phyloP scores from a whole-genome alignment of 352 stramenopile species.

The Thraustochytrium striatum region DNA sequence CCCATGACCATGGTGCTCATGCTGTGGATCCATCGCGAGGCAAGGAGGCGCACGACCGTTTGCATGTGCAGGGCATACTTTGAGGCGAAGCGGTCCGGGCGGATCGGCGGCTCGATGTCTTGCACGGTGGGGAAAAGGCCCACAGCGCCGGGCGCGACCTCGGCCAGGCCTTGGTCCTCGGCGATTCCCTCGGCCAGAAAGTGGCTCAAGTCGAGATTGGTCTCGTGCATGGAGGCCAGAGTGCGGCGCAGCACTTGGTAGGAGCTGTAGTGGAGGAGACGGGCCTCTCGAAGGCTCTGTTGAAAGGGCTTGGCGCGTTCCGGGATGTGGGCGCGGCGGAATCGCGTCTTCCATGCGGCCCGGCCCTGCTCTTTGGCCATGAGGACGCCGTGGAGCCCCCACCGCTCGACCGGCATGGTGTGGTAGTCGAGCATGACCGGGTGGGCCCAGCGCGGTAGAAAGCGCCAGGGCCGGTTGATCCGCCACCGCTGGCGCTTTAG shows the following conservation, averaged over 20 bases:
- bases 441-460: not conserved
- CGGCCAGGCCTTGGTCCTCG: not conserved
- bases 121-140: not conserved
- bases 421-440: slow-evolving; percentile 5
- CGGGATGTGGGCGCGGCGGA: not conserved
- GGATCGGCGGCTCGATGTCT: slow-evolving; percentile 4
- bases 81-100: not conserved
- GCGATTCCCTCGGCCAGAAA: not conserved
- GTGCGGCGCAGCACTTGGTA: not conserved
- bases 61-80: slow-evolving; percentile 35
- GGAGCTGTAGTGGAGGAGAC: not conserved
- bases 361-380: not conserved
- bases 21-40: slow-evolving; percentile 12
- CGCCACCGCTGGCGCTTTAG: not conserved
- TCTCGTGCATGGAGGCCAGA: slow-evolving; percentile 1
- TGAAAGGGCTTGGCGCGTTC: not conserved
- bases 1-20: slow-evolving; percentile 35
- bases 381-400: not conserved
- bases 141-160: not conserved
- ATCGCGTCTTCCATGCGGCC: not conserved
- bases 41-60: slow-evolving; percentile 12
- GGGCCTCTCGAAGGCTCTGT: too few relatives aligned
- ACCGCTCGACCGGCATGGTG: not conserved
- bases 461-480: not conserved
- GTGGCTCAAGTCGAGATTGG: not conserved